Conservation (phyloP, 495 filamentous ascomycete species). For the Tuber microsphaerosporum region DNA sequence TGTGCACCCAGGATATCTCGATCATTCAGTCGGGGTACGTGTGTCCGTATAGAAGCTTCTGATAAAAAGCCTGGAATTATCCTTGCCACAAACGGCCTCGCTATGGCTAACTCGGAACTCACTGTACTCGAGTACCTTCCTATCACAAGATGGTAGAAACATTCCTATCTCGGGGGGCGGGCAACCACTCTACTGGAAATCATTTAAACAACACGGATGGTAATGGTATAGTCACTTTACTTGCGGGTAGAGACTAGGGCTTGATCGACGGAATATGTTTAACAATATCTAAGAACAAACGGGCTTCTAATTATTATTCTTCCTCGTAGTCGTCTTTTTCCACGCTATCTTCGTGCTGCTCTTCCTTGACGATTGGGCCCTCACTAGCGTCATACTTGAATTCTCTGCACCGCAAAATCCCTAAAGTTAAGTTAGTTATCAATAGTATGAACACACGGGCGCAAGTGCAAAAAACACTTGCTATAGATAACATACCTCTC, state of each 20-base stretch:
- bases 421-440: slow-evolving; percentile 8
- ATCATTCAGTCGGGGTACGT: neutral
- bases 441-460: neutral
- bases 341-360: neutral
- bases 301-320: neutral
- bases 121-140: neutral
- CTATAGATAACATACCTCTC: slow-evolving; percentile 13
- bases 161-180: neutral
- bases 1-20: neutral
- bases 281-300: neutral
- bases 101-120: neutral
- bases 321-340: neutral
- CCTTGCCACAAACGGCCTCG: neutral
- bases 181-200: too few relatives aligned
- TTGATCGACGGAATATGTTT: neutral
- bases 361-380: slow-evolving; percentile 4
- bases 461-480: neutral
- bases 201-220: neutral
- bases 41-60: neutral
- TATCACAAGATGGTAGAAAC: neutral
- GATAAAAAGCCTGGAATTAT: neutral
- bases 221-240: neutral
- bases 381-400: slow-evolving; percentile 11
- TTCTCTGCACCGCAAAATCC: slow-evolving; percentile 21
- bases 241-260: neutral